Conservation (phyloP, 345 rosid species). For the Brassica rapa region DNA sequence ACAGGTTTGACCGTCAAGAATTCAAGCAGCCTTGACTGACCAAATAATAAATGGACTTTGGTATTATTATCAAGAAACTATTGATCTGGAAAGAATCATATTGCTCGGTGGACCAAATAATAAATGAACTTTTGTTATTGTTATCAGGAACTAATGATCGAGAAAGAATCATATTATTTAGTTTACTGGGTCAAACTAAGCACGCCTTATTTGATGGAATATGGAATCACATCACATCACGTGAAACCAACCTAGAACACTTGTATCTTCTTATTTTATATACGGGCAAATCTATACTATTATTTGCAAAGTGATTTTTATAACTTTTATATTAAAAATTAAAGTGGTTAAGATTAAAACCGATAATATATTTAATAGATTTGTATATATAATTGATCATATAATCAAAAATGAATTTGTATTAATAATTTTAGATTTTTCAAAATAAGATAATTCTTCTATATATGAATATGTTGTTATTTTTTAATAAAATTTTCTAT, state of each 20-base stretch:
- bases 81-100: conserved; percentile 12
- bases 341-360: too few relatives aligned
- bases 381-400: too few relatives aligned
- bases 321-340: too few relatives aligned
- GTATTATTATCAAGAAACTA: conserved; percentile 19
- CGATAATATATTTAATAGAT: too few relatives aligned
- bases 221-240: conserved; percentile 26
- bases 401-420: too few relatives aligned
- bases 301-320: too few relatives aligned
- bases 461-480: too few relatives aligned
- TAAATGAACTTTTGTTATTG: conserved; percentile 19
- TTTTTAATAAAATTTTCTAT: too few relatives aligned
- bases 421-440: too few relatives aligned
- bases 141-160: conserved; percentile 18
- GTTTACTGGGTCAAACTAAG: conserved; percentile 32
- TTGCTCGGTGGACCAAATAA: conserved; percentile 26
- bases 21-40: conserved; percentile 45
- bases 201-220: conserved; percentile 40
- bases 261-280: not conserved
- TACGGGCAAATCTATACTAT: not conserved
- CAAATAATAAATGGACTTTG: conserved; percentile 25
- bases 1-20: conserved; percentile 32
- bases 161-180: not conserved
- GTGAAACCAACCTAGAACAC: not conserved
- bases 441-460: too few relatives aligned